Conservation (phyloP, 768 basidiomycete species). For the Suillus paluster region DNA sequence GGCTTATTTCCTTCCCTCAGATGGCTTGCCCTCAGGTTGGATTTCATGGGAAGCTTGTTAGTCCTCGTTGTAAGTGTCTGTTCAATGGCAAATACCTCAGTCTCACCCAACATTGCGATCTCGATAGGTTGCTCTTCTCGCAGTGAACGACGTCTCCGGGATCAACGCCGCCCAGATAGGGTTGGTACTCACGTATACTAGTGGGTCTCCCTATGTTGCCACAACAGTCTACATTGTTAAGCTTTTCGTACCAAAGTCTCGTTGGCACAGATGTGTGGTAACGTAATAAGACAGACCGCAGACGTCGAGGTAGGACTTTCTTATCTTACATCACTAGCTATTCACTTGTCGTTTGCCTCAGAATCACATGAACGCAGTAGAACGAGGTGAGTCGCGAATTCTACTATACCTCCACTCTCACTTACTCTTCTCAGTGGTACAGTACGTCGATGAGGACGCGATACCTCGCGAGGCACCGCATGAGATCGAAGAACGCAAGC, state of each 20-base stretch:
- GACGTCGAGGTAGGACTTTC: slow-evolving; percentile 59
- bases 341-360: slow-evolving; percentile 20
- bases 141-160: slow-evolving; percentile 55
- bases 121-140: slow-evolving; percentile 64
- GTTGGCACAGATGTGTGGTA: slow-evolving; percentile 54
- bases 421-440: slow-evolving; percentile 42
- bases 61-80: slow-evolving; percentile 51
- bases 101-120: too few relatives aligned
- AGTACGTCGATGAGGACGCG: slow-evolving; percentile 54
- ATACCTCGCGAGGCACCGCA: slow-evolving; percentile 70
- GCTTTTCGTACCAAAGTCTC: slow-evolving; percentile 39
- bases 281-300: slow-evolving; percentile 60
- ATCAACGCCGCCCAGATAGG: slow-evolving; percentile 73
- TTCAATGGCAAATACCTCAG: background rate
- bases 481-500: slow-evolving; percentile 58
- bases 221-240: background rate
- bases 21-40: slow-evolving; percentile 75
- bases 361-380: slow-evolving; percentile 71
- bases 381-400: slow-evolving; percentile 46
- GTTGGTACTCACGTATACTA: slow-evolving; percentile 71
- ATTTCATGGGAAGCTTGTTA: slow-evolving; percentile 65
- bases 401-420: background rate
- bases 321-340: background rate
- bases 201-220: slow-evolving; percentile 32
- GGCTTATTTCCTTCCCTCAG: slow-evolving; percentile 27